Percentiles rank a stretch among this genome's conserved stretches.
Conservation (phyloP, 73 alveolate genomes). For the Effrenium voratum region DNA sequence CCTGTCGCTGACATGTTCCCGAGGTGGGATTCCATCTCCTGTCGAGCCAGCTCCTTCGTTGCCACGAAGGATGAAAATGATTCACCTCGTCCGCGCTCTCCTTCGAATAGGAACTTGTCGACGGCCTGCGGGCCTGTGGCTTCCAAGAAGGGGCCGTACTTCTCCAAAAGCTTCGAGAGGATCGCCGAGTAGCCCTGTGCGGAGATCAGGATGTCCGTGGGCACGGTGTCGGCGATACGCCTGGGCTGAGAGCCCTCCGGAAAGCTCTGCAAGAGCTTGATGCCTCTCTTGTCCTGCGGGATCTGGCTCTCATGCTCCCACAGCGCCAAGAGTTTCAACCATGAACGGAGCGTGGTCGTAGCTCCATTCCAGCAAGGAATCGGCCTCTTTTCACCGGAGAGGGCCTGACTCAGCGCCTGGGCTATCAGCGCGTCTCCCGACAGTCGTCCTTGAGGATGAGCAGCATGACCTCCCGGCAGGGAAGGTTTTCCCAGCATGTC, state of each 20-base stretch:
- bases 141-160: constrained; percentile 22
- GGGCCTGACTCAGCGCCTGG: neutral
- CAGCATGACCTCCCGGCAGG: too few relatives aligned
- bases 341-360: neutral
- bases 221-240: neutral
- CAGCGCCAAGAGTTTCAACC: neutral
- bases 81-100: neutral
- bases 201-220: neutral
- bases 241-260: constrained; percentile 6
- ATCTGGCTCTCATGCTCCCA: constrained; percentile 13
- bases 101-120: neutral
- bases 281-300: neutral
- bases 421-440: neutral
- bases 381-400: neutral
- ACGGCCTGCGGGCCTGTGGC: neutral
- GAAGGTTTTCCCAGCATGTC: too few relatives aligned
- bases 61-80: neutral
- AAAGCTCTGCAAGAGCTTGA: neutral
- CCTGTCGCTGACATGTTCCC: neutral
- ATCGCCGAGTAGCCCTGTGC: neutral
- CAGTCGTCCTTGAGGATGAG: too few relatives aligned
- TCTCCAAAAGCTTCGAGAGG: neutral
- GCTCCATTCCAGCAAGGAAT: neutral
- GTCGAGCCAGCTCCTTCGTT: constrained; percentile 8
- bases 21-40: neutral